Base-by-base conservation (phyloP, 306 rosid genomes). In the Prosopis cineraria region DNA sequence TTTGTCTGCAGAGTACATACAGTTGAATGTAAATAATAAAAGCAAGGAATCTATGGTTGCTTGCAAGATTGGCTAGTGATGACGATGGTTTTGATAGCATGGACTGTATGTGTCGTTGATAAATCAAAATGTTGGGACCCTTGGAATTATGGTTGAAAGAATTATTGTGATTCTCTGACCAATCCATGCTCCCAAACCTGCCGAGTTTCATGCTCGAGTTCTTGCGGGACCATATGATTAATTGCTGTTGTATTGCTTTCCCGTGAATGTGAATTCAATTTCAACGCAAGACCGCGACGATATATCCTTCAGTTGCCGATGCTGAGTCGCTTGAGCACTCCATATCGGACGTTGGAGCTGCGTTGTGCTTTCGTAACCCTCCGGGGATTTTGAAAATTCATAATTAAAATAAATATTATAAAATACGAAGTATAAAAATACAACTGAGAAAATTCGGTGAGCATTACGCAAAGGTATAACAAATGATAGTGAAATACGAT, bases 61-160 rank as follows among this genome's bases (percentile, higher is more conserved):
- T 25, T 64, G 41, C 48, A 44, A n/a, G 20, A 55, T 59, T 45
- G 24, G 65, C 84, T 74, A 24, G 43, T 53, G 29, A 47, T 55
- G 66, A 47, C 45, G 66, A 70, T 75, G 81, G 27, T 48, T 62
- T 41, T 20, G 66, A n/a, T 50, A 62, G 65, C 72, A 71, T 55
- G 60, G 52, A 65, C 44, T 72, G 70, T 43, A 45, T 19, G 11
- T 36, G 72, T 17, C 14, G 37, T 13, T 36, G 30, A 45, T 47
- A 58, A 43, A 68, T 29, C 25, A 6, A 10, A 7, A 68, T 68
- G 73, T 27, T 40, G 53, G 29, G 19, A 68, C 10, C 13, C 52
- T 0, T 68, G 72, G 37, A 22, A 24, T 13, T 43, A 14, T 24
- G 14, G n/a, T 66, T 39, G 20, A 37, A 22, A 20, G 3, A 10